These are phyloP conservation scores for Ceratocystis destructans DNA, from an alignment of 2,329 filamentous ascomycete genomes.

Conservation along the genomic window DNA sequence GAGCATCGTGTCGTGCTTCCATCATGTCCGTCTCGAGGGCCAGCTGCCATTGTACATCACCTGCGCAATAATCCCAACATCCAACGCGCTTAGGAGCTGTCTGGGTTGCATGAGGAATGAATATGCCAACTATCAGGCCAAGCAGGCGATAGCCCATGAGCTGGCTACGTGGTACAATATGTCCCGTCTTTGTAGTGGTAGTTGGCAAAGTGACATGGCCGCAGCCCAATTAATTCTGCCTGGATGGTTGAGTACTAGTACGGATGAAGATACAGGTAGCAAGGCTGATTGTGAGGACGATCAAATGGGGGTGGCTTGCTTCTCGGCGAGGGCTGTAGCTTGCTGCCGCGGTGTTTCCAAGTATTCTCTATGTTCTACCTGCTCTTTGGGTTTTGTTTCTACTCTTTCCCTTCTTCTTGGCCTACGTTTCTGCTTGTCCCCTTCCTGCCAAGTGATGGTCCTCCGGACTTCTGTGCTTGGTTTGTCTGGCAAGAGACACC, in stretches of 20 bases:
- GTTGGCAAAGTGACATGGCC: too few species aligned
- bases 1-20: constrained; percentile 10
- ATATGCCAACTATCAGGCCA: constrained; percentile 12
- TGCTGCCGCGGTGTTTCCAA: too few species aligned
- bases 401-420: neutral
- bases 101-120: constrained; percentile 15
- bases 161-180: too few species aligned
- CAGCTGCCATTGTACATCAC: constrained; percentile 15
- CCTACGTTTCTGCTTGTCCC: neutral
- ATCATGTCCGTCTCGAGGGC: neutral
- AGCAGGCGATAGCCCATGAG: constrained; percentile 9
- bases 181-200: too few species aligned
- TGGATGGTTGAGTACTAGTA: too few species aligned
- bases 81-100: constrained; percentile 16
- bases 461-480: neutral
- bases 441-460: neutral
- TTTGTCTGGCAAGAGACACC: neutral
- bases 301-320: too few species aligned
- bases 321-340: too few species aligned
- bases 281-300: too few species aligned
- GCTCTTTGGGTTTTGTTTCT: neutral
- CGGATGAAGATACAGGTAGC: too few species aligned
- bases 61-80: constrained; percentile 13
- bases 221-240: too few species aligned
- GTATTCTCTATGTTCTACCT: neutral